Evolutionary conservation across 139 green algal species (phyloP), one percentile per base, ranked within the genome.

Genomic region (Mesotaenium endlicherianum): DNA sequence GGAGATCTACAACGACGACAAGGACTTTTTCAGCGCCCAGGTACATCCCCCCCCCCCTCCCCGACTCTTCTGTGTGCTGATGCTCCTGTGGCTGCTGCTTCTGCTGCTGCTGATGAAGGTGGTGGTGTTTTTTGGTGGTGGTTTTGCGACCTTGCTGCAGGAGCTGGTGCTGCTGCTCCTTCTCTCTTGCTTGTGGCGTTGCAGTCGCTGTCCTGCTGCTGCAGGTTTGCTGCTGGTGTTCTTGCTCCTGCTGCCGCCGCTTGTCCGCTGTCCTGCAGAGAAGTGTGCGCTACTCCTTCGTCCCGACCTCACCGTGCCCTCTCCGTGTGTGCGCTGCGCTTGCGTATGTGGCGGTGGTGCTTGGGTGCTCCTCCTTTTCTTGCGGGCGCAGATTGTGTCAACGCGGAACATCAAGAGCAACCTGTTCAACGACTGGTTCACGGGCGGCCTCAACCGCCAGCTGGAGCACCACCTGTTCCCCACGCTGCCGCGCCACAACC

Each of bases 391-490:
- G 87, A 72, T 94, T 17, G 86, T 94, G 20, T 91, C 89, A 47
- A 95, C 92, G 8, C 86, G 92, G 34, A 87, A 95, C 85, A 92
- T 95, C 41, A 40, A 82, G 11, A 47, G 77, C 11, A 70, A 49
- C 47, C n/a, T 88, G 3, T 91, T 89, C 49, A 90, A 91, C 38
- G 87, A 94, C 88, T 94, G 90, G 90, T 91, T 94, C 85, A 92
- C 89, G 44, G 88, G 93, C 3, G 93, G 92, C 31, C 82, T 96
- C 26, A 96, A 96, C 83, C 90, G 91, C 40, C 93, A 96, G 85
- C 93, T 96, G 47, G 92, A 94, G 88, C 93, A 96, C 85, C 93
- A 96, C 82, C 81, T 95, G 71, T 96, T 95, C 83, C 93, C 93
- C 43, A 93, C 86, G 1, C 83, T 95, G 67, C 91, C 93, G 4